Evolutionary conservation across 129 eudicot genomes (phyloP), one percentile per base, ranked within the genome.

Genomic region (Lonicera japonica): DNA sequence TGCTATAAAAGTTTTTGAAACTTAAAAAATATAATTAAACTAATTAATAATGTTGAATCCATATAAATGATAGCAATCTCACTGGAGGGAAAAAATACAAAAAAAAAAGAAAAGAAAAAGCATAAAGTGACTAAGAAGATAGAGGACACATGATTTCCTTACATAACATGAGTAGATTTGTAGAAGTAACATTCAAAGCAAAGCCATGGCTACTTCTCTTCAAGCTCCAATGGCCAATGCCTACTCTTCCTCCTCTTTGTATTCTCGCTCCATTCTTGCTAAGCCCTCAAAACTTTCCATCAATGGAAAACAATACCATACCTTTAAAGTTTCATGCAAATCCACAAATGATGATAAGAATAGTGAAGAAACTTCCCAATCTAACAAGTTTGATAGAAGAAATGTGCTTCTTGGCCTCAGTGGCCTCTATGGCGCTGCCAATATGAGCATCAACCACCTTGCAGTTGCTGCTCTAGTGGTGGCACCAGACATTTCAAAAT

Each of bases 321-420:
- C 16, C 50, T 43, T 43, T 11, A 43, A 43, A 8, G 16, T 43
- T 14, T 43, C 50, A 43, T 43, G 50, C 50, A 43, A 43, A 43
- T 10, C 50, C 16, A 2, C 50, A 29, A 29, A 29, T 29, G 36
- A 29, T 45, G 10, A 45, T 45, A 11, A 45, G 0, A 45, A 45
- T 11, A 15, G 12, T 45, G 51, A 15, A 5, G 13, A 45, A 45
- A 45, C 51, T 45, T 15, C 51, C 10, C n/a, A n/a, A n/a, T 45
- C 55, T 0, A 55, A 25, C 10, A 70, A 52, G 41, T 15, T 71
- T 17, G 75, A 63, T 36, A 39, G 75, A 16, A 71, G 75, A 18
- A 71, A 71, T 24, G 56, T 71, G 56, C 63, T 71, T 20, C 52
- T 71, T 39, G 69, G 69, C 10, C 25, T 71, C 0, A 69, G 75